Evolutionary conservation across 169 alveolate species (phyloP).

Genomic region (Toxoplasma gondii): DNA sequence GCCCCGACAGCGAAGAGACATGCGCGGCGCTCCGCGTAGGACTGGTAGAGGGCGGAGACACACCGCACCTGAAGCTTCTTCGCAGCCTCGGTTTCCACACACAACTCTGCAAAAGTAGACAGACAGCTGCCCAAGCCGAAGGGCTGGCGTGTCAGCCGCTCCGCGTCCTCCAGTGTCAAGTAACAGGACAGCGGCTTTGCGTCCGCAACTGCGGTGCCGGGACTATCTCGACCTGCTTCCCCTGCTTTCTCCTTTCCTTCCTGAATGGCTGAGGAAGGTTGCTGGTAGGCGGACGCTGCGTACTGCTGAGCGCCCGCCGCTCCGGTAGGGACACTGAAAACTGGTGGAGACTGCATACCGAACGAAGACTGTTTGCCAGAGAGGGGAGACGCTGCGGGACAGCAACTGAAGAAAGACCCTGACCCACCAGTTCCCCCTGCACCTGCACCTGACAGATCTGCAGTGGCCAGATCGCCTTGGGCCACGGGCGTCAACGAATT

Average conservation of each 20-base stretch:
- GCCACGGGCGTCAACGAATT: neutral
- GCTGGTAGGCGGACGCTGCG: neutral
- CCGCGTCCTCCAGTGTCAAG: conserved; percentile 58
- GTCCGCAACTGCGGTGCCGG: conserved; percentile 42
- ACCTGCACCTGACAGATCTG: neutral
- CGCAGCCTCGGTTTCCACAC: conserved; percentile 47
- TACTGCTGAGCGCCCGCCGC: neutral
- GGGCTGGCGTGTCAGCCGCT: conserved; percentile 54
- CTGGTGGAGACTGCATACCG: neutral
- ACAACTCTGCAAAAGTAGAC: conserved; percentile 55
- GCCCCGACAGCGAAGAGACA: conserved; percentile 66
- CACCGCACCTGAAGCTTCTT: conserved; percentile 54
- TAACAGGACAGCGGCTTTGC: conserved; percentile 25
- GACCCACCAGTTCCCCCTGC: neutral
- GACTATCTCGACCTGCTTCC: neutral
- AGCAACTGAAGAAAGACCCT: neutral
- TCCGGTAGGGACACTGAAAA: neutral
- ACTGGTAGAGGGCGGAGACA: conserved; percentile 61
- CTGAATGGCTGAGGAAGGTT: neutral
- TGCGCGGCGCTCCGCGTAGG: conserved; percentile 62
- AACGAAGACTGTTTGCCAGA: neutral
- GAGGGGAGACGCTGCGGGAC: neutral
- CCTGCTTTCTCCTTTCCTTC: neutral
- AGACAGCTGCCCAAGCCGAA: conserved; percentile 61
- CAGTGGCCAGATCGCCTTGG: neutral